These are phyloP conservation scores for Tolypocladium album DNA, from an alignment of 2,329 filamentous ascomycete genomes.

Conservation along the genomic window DNA sequence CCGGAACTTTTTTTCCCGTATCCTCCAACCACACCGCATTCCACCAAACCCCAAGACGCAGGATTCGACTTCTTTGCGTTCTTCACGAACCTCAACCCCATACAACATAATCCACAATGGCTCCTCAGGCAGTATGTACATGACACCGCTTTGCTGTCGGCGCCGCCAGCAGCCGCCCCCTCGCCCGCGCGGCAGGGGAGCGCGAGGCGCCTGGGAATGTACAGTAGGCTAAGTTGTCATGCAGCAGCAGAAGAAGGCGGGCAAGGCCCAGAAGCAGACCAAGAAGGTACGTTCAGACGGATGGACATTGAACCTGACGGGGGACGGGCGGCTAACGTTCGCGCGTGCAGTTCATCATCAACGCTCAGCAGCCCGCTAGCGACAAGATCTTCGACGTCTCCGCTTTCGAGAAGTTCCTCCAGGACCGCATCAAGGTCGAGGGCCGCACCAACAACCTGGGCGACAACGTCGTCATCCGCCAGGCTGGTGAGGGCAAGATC, in stretches of 20 bases:
- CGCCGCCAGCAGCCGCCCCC: constrained; percentile 18
- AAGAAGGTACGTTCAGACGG: constrained; percentile 56
- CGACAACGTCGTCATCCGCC: constrained; percentile 80
- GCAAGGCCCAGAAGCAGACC: constrained; percentile 67
- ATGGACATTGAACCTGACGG: neutral
- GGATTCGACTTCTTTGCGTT: constrained; percentile 67
- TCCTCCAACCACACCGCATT: constrained; percentile 4
- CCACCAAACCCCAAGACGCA: constrained; percentile 46
- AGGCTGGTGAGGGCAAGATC: constrained; percentile 93
- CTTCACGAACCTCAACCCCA: constrained; percentile 19
- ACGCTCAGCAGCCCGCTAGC: constrained; percentile 92
- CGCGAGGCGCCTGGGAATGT: constrained; percentile 24
- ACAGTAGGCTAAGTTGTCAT: constrained; percentile 92
- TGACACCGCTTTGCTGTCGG: constrained; percentile 90
- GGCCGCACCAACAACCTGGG: constrained; percentile 97
- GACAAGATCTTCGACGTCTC: constrained; percentile 99
- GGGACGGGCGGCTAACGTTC: neutral
- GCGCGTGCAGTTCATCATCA: constrained; percentile 79
- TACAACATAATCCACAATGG: constrained; percentile 54
- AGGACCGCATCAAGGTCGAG: constrained; percentile 99
- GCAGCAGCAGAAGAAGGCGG: constrained; percentile 53
- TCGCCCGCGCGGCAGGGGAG: neutral
- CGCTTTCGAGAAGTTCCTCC: constrained; percentile 99
- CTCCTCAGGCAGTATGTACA: constrained; percentile 79
- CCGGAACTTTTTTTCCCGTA: constrained; percentile 3